Conservation (phyloP, 768 basidiomycete genomes). For the Kwoniella heveanensis region DNA sequence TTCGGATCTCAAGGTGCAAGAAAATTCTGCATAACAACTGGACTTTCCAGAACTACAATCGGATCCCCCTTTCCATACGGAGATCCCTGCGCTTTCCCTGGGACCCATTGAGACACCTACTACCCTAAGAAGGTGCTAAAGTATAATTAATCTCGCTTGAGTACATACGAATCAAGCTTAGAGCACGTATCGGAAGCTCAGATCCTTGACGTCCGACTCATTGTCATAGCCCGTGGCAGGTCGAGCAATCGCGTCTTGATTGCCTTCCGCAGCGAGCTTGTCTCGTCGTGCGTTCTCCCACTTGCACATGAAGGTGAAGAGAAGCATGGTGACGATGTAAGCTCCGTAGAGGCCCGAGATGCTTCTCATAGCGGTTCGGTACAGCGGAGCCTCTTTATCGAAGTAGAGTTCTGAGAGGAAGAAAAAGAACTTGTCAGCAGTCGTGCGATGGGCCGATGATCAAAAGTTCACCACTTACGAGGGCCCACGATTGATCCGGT, state of each 20-base stretch:
- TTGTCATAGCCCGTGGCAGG: constrained; percentile 29
- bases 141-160: too few relatives aligned
- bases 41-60: too few relatives aligned
- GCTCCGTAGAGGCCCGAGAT: constrained; percentile 31
- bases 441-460: too few relatives aligned
- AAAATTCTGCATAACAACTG: neutral
- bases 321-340: constrained; percentile 24
- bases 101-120: too few relatives aligned
- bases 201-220: constrained; percentile 32
- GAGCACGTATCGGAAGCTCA: constrained; percentile 37
- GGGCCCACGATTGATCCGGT: constrained; percentile 19
- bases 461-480: constrained; percentile 12
- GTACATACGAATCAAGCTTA: too few relatives aligned
- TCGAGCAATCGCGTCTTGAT: constrained; percentile 27
- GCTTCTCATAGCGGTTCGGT: constrained; percentile 35
- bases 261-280: constrained; percentile 32
- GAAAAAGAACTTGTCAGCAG: neutral
- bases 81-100: too few relatives aligned
- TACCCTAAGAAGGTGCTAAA: too few relatives aligned
- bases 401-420: constrained; percentile 12
- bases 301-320: constrained; percentile 30
- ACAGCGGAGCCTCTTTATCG: constrained; percentile 26
- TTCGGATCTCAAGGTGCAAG: neutral
- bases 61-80: too few relatives aligned
- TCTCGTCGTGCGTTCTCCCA: constrained; percentile 40